Evolutionary conservation across 1,139 yeast species (phyloP), one percentile per base, ranked within the genome.

Genomic region (Wickerhamiella pararugosa): DNA sequence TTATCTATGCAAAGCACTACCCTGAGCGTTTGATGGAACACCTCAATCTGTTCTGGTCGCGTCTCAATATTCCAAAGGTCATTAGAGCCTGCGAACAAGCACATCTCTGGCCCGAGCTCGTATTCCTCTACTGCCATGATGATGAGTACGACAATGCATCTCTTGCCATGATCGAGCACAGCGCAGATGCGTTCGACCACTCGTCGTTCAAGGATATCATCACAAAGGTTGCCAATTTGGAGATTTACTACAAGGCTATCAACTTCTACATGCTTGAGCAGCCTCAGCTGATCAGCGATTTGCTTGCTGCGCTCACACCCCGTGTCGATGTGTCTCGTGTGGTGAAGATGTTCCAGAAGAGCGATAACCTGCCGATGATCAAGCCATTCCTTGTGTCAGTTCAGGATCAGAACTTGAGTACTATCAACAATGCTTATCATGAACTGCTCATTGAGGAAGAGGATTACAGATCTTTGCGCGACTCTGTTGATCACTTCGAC

Each of bases 91-190:
- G 93, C 58, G 97, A 90, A 62, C 76, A 70, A 46, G 94, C 94
- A 29, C 98, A 92, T 58, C 70, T 90, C 57, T 92, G 96, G 86
- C 93, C 94, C 27, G 98, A 92, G 67, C 71, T 90, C 56, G 86
- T 90, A 46, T 90, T 92, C 76, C 70, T 90, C 60, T 87, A 90
- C 67, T 87, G 96, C 59, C 99, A 90, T 63, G 90, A 90, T 61
- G 98, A 90, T 61, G 98, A 92, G 67, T 92, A 96, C 94, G 99
- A 92, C 64, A 90, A 90, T 61, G 98, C 98, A 48, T 90, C 96
- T 35, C 72, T 90, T 62, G 79, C 96, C n/a, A 84, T 90, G 90
- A 90, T 90, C 69, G 95, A 90, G 62, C 86, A 76, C 60, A 79
- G 94, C 4, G 86, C 92, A 48, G 82, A 81, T 54, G 90, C 95